A percentile compares a stretch with the other conserved stretches of the same genome.
Evolutionary conservation across 179 eudicot species (phyloP).

Genomic region (Corrigiola litoralis): DNA sequence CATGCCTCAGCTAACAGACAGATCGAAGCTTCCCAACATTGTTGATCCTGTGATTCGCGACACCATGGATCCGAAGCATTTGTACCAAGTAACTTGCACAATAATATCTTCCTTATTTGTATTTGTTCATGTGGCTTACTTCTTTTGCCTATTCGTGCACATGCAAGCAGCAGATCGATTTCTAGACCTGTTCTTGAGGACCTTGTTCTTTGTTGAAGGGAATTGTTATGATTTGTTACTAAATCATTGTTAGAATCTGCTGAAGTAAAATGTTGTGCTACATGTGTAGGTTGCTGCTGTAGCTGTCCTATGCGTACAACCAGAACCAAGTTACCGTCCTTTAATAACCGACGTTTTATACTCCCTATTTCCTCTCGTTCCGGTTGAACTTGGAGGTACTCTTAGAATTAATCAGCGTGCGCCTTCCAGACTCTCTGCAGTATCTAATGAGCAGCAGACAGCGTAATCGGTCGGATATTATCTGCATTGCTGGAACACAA

Average conservation of each 20-base stretch:
- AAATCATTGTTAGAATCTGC: too few relatives aligned
- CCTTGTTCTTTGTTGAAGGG: too few relatives aligned
- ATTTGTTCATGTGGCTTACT: neutral
- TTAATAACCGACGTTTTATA: conserved; percentile 77
- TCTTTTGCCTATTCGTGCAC: too few relatives aligned
- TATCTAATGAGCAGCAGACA: conserved; percentile 6
- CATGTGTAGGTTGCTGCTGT: conserved; percentile 75
- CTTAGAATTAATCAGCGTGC: conserved; percentile 31
- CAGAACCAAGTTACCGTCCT: conserved; percentile 77
- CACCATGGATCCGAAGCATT: conserved; percentile 77
- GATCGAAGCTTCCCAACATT: conserved; percentile 72
- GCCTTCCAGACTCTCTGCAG: neutral
- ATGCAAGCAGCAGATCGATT: too few relatives aligned
- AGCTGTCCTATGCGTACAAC: conserved; percentile 82
- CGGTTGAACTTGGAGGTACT: conserved; percentile 75
- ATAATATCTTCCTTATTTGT: neutral
- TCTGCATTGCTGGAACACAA: neutral
- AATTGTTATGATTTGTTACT: too few relatives aligned
- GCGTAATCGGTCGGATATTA: neutral
- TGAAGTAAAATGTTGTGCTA: neutral
- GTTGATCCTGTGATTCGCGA: conserved; percentile 76
- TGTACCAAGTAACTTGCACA: conserved; percentile 55
- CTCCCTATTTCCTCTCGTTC: conserved; percentile 76
- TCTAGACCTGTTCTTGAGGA: too few relatives aligned
- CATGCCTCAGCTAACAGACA: conserved; percentile 81